Conservation (phyloP, 257 asterid species). For the Coffea canephora region DNA sequence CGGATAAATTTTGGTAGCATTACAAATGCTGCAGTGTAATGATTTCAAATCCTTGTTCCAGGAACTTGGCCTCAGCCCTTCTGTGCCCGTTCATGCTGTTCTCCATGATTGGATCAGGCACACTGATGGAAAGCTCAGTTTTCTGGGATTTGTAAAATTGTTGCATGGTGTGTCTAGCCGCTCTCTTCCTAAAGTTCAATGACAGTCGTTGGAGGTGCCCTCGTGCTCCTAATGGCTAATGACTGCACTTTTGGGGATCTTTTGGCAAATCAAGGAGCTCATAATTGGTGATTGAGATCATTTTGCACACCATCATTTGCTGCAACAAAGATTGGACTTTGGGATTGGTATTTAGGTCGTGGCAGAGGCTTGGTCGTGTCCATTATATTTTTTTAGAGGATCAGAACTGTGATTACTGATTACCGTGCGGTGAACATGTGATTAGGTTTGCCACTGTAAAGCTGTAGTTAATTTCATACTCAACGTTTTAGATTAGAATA, state of each 20-base stretch:
- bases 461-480: conserved; percentile 30
- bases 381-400: conserved; percentile 6
- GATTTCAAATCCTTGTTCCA: conserved; percentile 24
- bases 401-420: neutral
- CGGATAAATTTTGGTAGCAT: neutral
- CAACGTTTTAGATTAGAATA: conserved; percentile 28
- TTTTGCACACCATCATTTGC: neutral
- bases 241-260: conserved; percentile 4
- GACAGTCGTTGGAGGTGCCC: conserved; percentile 21
- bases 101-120: conserved; percentile 87
- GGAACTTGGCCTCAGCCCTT: conserved; percentile 92
- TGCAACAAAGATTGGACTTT: neutral
- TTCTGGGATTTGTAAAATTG: conserved; percentile 75
- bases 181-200: conserved; percentile 58
- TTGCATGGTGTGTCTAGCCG: conserved; percentile 79
- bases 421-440: conserved; percentile 7
- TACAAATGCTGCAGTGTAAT: neutral
- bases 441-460: conserved; percentile 37
- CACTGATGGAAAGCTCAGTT: conserved; percentile 85
- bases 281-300: conserved; percentile 10
- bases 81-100: conserved; percentile 82
- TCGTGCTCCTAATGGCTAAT: conserved; percentile 1
- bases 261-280: conserved; percentile 4
- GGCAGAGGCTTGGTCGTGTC: neutral
- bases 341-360: conserved; percentile 2